Evolutionary conservation across 192 early-diverging fungal species (phyloP).

Genomic region (Paraglomus occultum): DNA sequence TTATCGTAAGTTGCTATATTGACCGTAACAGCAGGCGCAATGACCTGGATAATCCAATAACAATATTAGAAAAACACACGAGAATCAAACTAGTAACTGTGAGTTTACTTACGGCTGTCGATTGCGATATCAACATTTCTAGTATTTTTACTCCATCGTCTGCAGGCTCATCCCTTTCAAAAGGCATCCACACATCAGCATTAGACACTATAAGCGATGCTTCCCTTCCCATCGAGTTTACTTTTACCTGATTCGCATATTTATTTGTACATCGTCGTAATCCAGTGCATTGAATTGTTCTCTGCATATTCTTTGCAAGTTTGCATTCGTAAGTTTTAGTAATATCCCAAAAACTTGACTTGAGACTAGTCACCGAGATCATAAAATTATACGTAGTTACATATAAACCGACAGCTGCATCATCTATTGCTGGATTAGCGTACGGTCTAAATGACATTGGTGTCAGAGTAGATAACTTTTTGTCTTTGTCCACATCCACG

Average conservation of each 20-base stretch:
- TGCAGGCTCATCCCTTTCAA: neutral
- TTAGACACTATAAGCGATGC: neutral
- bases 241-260: neutral
- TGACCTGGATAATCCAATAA: too few species aligned
- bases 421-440: neutral
- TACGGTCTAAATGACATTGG: neutral
- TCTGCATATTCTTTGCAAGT: neutral
- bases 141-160: neutral
- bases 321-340: neutral
- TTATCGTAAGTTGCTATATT: conserved; percentile 1
- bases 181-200: neutral
- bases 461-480: neutral
- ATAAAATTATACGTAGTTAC: neutral
- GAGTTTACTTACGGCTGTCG: neutral
- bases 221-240: neutral
- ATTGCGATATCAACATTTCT: conserved; percentile 16
- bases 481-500: neutral
- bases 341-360: conserved; percentile 6
- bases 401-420: neutral
- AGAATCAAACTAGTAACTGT: too few species aligned
- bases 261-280: neutral
- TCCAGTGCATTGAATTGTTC: neutral
- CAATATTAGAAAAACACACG: too few species aligned
- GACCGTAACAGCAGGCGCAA: neutral
- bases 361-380: neutral